These are phyloP conservation scores for Pythium pyrilobum DNA, from an alignment of 352 stramenopile genomes.

Conservation along the genomic window DNA sequence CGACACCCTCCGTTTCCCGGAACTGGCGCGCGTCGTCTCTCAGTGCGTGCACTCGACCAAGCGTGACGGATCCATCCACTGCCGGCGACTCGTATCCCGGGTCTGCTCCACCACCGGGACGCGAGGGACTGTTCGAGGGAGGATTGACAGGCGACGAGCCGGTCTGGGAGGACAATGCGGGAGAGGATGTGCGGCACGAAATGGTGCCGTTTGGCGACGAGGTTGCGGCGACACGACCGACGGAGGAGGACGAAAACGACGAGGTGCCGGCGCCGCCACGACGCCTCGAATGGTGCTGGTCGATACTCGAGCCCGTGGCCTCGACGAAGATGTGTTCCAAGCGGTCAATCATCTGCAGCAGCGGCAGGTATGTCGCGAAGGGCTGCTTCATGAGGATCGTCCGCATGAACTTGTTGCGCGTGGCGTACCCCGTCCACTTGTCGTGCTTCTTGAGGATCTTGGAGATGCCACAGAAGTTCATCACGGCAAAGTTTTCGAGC, in stretches of 20 bases:
- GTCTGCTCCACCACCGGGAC: background rate
- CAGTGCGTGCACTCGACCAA: slow-evolving; percentile 70
- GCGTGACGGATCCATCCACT: slow-evolving; percentile 53
- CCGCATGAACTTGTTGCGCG: slow-evolving; percentile 87
- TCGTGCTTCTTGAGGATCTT: slow-evolving; percentile 91
- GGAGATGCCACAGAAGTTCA: slow-evolving; percentile 88
- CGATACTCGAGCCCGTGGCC: slow-evolving; percentile 79
- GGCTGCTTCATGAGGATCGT: slow-evolving; percentile 88
- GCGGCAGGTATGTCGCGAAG: slow-evolving; percentile 78
- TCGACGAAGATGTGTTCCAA: slow-evolving; percentile 88
- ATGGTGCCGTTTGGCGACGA: background rate
- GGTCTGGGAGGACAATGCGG: background rate
- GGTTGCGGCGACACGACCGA: too few species aligned
- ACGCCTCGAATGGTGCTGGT: slow-evolving; percentile 68
- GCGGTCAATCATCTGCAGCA: slow-evolving; percentile 84
- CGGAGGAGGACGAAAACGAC: background rate
- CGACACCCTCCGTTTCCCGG: slow-evolving; percentile 57
- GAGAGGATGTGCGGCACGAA: background rate
- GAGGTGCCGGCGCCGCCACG: slow-evolving; percentile 19
- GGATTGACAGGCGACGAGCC: background rate
- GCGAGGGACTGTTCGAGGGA: slow-evolving; percentile 10
- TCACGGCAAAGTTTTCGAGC: slow-evolving; percentile 86
- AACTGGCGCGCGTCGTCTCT: slow-evolving; percentile 70
- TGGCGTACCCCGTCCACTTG: slow-evolving; percentile 90
- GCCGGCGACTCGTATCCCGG: slow-evolving; percentile 21